Conservation (phyloP, 495 filamentous ascomycete genomes). For the Hypoxylon subgilvum region DNA sequence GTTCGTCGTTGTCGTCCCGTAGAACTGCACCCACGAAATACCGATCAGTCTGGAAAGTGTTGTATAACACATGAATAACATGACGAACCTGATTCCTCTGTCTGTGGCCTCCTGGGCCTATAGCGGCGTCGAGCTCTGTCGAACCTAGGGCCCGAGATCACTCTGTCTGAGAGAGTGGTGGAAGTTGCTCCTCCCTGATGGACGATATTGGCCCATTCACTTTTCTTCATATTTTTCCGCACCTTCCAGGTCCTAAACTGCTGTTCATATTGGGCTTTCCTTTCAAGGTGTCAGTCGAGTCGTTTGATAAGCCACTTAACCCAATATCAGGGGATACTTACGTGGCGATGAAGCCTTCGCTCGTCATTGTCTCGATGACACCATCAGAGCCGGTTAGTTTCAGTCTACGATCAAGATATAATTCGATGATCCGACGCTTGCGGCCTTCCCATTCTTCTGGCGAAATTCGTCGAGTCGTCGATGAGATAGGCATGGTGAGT, state of each 20-base stretch:
- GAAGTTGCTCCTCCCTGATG: neutral
- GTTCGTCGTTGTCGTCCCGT: no score
- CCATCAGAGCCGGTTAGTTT: neutral
- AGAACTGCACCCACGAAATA: no score
- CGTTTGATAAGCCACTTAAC: neutral
- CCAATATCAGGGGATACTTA: conserved; percentile 2
- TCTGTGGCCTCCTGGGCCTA: neutral
- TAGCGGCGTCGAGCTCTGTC: neutral
- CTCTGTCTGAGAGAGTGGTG: neutral
- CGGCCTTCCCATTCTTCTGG: neutral
- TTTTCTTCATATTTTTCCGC: neutral
- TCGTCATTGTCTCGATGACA: neutral
- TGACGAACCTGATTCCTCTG: no score
- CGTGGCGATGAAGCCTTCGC: conserved; percentile 6
- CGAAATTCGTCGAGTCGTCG: conserved; percentile 3
- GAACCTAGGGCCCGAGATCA: neutral
- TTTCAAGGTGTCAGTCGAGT: neutral
- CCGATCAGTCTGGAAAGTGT: no score
- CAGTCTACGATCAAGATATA: neutral
- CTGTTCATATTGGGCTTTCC: neutral
- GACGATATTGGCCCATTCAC: neutral
- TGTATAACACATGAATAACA: no score
- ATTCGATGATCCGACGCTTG: neutral
- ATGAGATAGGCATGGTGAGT: neutral
- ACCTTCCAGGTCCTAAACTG: neutral